Evolutionary conservation across 345 rosid species (phyloP), one percentile per base, ranked within the genome.

Genomic region (Anacardium occidentale): DNA sequence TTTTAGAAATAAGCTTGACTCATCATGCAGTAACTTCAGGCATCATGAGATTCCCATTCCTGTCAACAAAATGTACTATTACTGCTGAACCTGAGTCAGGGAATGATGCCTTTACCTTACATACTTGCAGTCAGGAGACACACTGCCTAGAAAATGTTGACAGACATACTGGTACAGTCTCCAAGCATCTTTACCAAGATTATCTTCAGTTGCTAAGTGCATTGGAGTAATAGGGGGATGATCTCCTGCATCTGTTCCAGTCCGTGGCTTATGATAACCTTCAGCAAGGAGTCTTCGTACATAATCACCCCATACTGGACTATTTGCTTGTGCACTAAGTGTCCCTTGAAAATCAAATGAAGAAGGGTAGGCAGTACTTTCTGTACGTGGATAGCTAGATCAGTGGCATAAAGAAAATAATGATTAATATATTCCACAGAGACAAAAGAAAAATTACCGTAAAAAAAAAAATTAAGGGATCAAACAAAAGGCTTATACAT

Each of bases 221-320:
- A 94, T 87, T 21, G 97, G 97, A 60, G 98, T 94, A 66, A 94
- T 92, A 75, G 98, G 98, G 79, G 98, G 98, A 84, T 94, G 98
- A 75, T 94, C 97, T 68, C 98, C 98, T n/a, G 80, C 97, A 83
- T 94, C 98, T 0, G 89, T 88, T 76, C 97, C 98, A 20, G 77
- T 84, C 45, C 81, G 83, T 62, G 97, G 97, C 82, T 85, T 88
- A 52, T 79, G 76, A 79, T 83, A 90, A 57, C 93, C 91, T 9
- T 83, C 95, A 71, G 80, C 75, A 69, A 92, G 92, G 73, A 94
- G 83, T 58, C 76, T 82, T 67, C 72, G 84, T 47, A 80, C 90
- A 72, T 78, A 81, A 63, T 62, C 83, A 77, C 91, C 89, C 89
- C 93, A 90, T 17, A 75, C 47, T 66, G 90, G 88, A 74, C 74